Base-by-base conservation (phyloP, 805 yeast species). In the Candida manassasensis region DNA sequence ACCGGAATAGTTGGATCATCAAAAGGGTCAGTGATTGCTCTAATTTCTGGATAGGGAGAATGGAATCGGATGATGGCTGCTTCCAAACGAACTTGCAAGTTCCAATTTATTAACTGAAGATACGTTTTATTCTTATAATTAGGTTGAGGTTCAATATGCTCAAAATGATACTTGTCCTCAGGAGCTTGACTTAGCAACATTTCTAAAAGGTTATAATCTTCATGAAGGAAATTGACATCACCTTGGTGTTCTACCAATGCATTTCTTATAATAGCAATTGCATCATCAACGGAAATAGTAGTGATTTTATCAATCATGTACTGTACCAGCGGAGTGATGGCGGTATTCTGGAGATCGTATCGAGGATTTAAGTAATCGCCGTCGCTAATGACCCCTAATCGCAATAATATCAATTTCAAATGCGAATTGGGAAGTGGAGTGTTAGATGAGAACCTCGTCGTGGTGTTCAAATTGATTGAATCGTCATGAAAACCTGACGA, bases 41-140 rank as follows among this genome's bases (percentile, higher is more conserved):
- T 45, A 4, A 63, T 54, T 38, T 63, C 71, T 2, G 69, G 65
- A 39, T 65, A 65, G 2, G 71, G 70, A 1, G 69, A 63, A 48
- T 61, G 64, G 42, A 41, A 64, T 15, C 57, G 60, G 27, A 66
- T 53, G 34, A 66, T 45, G 1, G 60, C 55, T 1, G 71, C 71
- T 39, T 66, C 71, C 12, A 61, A 34, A 34, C 56, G 45, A 7
- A 54, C 52, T 37, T 63, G 67, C 34, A 63, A 44, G 4, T 48
- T 44, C 67, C 69, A 63, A 41, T 63, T 67, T 3, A 46, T 39
- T 5, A 54, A 42, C 19, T 44, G 41, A 19, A 55, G 42, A 32
- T 57, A 57, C 13, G 52, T 36, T 32, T 53, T 50, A 27, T 49
- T 43, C 32, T 44, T 45, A 29, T 38, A 38, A 15, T 32, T 19